Percentiles rank a stretch among this genome's conserved stretches.
These are phyloP conservation scores for Arbutus unedo DNA, from an alignment of 148 eudicot genomes.

Conservation along the genomic window DNA sequence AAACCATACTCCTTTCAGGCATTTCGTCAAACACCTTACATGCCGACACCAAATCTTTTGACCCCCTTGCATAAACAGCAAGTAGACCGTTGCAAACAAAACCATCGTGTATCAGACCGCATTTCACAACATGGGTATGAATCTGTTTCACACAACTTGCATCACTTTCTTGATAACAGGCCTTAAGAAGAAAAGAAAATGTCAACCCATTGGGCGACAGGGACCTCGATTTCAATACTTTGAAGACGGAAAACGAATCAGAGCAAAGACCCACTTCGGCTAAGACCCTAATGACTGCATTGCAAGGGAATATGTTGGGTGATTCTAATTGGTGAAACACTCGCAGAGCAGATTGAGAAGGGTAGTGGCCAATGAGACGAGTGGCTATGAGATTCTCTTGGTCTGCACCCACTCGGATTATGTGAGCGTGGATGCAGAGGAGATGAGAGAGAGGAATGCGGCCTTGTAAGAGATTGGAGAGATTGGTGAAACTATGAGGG, in stretches of 20 bases:
- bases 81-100: constrained; percentile 63
- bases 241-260: constrained; percentile 35
- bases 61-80: constrained; percentile 52
- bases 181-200: constrained; percentile 63
- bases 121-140: constrained; percentile 48
- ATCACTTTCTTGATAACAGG: constrained; percentile 29
- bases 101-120: constrained; percentile 35
- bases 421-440: constrained; percentile 64
- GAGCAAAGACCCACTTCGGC: constrained; percentile 43
- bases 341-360: constrained; percentile 36
- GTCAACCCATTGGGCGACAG: constrained; percentile 70
- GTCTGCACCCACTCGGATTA: constrained; percentile 41
- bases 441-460: constrained; percentile 46
- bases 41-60: constrained; percentile 48
- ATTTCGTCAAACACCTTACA: constrained; percentile 69
- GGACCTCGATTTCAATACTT: constrained; percentile 26
- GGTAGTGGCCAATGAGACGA: constrained; percentile 74
- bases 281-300: constrained; percentile 58
- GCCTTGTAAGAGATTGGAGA: constrained; percentile 51
- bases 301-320: constrained; percentile 69
- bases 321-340: constrained; percentile 39
- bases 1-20: constrained; percentile 48
- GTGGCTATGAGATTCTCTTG: constrained; percentile 75
- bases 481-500: constrained; percentile 12
- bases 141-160: constrained; percentile 35